Base-by-base conservation (phyloP, 768 basidiomycete species). In the Austroboletus eburneus region DNA sequence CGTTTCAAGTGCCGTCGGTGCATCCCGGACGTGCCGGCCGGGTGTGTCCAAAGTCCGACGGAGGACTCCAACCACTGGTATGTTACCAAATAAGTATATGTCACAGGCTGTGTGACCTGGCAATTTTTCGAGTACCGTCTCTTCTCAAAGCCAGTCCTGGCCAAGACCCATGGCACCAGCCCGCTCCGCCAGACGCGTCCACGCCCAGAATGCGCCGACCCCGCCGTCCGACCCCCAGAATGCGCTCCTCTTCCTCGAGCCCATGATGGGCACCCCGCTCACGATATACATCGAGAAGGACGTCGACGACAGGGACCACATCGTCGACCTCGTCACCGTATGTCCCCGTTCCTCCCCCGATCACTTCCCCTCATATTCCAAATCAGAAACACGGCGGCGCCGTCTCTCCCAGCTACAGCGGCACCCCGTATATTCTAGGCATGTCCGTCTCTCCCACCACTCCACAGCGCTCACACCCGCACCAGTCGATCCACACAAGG, bases 101-200 rank as follows among this genome's bases (percentile, higher is more conserved):
- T 57, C 47, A 46, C 58, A 45, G 37, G 24, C 36, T 39, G 39
- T 33, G 57, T 58, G 57, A 58, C n/a, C 56, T 23, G 35, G 40
- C 40, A 18, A 36, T 46, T 46, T 54, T 57, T 57, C 44, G 42
- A 52, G 47, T 39, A 35, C 21, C 46, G n/a, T 56, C 49, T 56
- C 48, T 55, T 41, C 46, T 12, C 35, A 57, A 57, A 48, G 56
- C 49, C 48, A 52, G 58, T 62, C 57, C 59, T 50, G 65, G 61
- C 57, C 56, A 54, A 73, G 84, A 85, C 85, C 84, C 84, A 87
- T 87, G 84, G 84, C 84, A 86, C 84, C 84, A 71, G 78, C 77
- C 63, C 82, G 81, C 68, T 70, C 79, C 65, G 71, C 75, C 52
- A 70, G 77, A 63, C 80, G 76, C 66, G 62, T 67, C 63, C 74